Evolutionary conservation across 441 rosid genomes (phyloP).

Genomic region (Pelargonium citronellum): DNA sequence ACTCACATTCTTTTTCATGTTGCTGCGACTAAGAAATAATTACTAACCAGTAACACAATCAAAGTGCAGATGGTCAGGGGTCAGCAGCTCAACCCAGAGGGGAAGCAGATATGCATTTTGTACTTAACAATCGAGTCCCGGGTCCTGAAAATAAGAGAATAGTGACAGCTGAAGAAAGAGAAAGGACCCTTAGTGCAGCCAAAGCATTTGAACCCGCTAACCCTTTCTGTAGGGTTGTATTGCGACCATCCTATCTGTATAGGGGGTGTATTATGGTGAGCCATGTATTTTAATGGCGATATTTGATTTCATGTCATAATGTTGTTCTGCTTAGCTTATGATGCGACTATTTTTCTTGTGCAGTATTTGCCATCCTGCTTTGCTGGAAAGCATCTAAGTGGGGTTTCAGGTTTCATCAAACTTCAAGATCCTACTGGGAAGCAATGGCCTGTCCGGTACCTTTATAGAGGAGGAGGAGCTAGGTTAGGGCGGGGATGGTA

Average conservation of each 20-base stretch:
- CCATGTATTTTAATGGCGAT: slow-evolving; percentile 9
- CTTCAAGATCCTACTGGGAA: slow-evolving; percentile 71
- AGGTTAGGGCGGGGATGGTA: slow-evolving; percentile 96
- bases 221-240: slow-evolving; percentile 94
- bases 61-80: slow-evolving; percentile 44
- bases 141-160: slow-evolving; percentile 70
- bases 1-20: slow-evolving; percentile 7
- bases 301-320: neutral
- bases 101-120: neutral
- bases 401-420: slow-evolving; percentile 81
- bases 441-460: slow-evolving; percentile 92
- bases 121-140: slow-evolving; percentile 2
- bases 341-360: slow-evolving; percentile 20
- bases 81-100: slow-evolving; percentile 41
- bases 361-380: slow-evolving; percentile 94
- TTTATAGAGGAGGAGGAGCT: slow-evolving; percentile 79
- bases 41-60: slow-evolving; percentile 21
- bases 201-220: slow-evolving; percentile 82
- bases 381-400: slow-evolving; percentile 79
- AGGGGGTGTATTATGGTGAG: slow-evolving; percentile 97
- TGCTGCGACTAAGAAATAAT: slow-evolving; percentile 16
- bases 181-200: slow-evolving; percentile 79
- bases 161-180: slow-evolving; percentile 92
- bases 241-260: slow-evolving; percentile 91
- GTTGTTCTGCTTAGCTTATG: neutral